Base-by-base conservation (phyloP, 441 rosid genomes). In the Jatropha multifida region DNA sequence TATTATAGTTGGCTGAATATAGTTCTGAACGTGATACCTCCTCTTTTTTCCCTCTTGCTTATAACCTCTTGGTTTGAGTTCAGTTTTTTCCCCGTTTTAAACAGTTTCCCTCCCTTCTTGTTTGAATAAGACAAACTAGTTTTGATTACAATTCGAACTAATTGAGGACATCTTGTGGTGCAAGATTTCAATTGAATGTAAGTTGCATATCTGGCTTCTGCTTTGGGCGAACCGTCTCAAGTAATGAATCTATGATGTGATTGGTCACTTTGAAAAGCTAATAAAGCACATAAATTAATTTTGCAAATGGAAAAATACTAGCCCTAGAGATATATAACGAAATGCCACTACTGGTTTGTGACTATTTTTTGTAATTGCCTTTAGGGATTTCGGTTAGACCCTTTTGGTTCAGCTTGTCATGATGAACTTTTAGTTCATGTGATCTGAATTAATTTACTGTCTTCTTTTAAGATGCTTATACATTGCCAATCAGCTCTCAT, bases 391-490 rank as follows among this genome's bases (percentile, higher is more conserved):
- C 5, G 13, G 4, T 32, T 52, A 3, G 41, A 27, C 64, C 20
- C 56, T 68, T 62, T 66, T 41, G 51, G 49, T 71, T 7, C 38
- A 54, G 10, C 42, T 11, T 76, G n/a, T n/a, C 26, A 15, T 42
- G 40, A 60, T 64, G 4, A 23, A 60, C 59, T 54, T 59, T 40
- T 32, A 20, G 20, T 70, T 69, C 78, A 23, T 18, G 75, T 20
- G 59, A 56, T 14, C 11, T 14, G 44, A 49, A 49, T 37, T 63
- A 58, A 13, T 58, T 42, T 13, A 56, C n/a, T 7, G 18, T n/a
- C 51, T 4, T 55, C 49, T 23, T 17, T 32, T 46, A 5, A 26
- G 46, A 27, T 38, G 42, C 20, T 26, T 46, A 40, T 54, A 13
- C n/a, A 7, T 72, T 56, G 23, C 49, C 18, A 6, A 48, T 48